Conservation (phyloP, 805 yeast genomes). For the Candida tallmaniae region DNA sequence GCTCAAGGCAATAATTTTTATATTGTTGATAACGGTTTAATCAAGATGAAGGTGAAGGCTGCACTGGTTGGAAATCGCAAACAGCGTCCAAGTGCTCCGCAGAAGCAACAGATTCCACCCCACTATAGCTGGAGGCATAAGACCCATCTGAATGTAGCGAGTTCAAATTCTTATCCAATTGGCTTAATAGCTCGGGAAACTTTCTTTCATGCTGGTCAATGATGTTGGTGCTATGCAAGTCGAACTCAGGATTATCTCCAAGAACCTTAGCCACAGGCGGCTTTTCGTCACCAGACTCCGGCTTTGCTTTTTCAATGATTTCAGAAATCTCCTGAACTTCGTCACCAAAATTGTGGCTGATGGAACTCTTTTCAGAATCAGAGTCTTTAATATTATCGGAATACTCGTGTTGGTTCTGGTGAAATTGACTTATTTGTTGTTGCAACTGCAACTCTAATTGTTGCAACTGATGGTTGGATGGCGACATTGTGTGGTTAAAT, state of each 20-base stretch:
- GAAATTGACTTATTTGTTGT: conserved; percentile 14
- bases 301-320: too few species aligned
- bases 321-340: too few species aligned
- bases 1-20: too few species aligned
- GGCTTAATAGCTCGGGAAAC: background rate
- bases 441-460: conserved; percentile 14
- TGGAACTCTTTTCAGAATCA: background rate
- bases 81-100: conserved; percentile 3
- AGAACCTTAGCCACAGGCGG: too few species aligned
- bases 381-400: conserved; percentile 8
- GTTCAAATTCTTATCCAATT: background rate
- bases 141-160: too few species aligned
- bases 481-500: conserved; percentile 12
- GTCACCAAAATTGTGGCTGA: too few species aligned
- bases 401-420: conserved; percentile 13
- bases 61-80: background rate
- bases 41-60: too few species aligned
- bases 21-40: too few species aligned
- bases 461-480: conserved; percentile 13
- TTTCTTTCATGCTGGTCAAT: background rate
- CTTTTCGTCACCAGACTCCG: too few species aligned
- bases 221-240: background rate
- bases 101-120: conserved; percentile 4
- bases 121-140: conserved; percentile 1
- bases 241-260: too few species aligned